Percentiles rank a stretch among this genome's conserved stretches.
These are phyloP conservation scores for Quercus agrifolia DNA, from an alignment of 306 rosid genomes.

Conservation along the genomic window DNA sequence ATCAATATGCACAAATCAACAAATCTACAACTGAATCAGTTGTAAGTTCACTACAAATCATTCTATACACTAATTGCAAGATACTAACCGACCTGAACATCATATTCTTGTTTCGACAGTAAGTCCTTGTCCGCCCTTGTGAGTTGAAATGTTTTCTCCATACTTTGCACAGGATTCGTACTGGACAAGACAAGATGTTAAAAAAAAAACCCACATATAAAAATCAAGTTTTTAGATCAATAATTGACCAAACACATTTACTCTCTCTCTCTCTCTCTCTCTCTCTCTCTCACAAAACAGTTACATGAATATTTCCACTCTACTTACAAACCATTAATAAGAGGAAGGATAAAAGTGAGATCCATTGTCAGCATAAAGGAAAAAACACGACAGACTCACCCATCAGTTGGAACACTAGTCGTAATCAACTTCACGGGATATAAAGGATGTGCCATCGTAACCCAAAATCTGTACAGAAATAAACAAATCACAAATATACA, in stretches of 20 bases:
- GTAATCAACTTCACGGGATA: slow-evolving; percentile 65
- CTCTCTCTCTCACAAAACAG: neutral
- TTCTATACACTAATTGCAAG: slow-evolving; percentile 5
- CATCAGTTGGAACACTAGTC: slow-evolving; percentile 62
- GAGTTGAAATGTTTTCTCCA: slow-evolving; percentile 84
- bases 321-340: neutral
- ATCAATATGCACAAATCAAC: slow-evolving; percentile 22
- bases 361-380: neutral
- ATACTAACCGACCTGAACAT: slow-evolving; percentile 73
- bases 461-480: slow-evolving; percentile 68
- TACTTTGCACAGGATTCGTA: slow-evolving; percentile 75
- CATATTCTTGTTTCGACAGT: slow-evolving; percentile 66
- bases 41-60: neutral
- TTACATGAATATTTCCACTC: neutral
- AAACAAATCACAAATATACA: neutral
- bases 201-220: slow-evolving; percentile 8
- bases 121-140: slow-evolving; percentile 75
- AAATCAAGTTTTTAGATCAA: neutral
- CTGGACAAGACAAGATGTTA: slow-evolving; percentile 38
- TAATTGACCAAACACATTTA: neutral
- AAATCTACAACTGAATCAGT: neutral
- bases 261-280: neutral
- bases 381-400: slow-evolving; percentile 46
- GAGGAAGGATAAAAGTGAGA: neutral
- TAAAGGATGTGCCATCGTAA: slow-evolving; percentile 59